phyloP scores from a whole-genome alignment of 805 yeast species.

The Sugiyamaella chiloensis region DNA sequence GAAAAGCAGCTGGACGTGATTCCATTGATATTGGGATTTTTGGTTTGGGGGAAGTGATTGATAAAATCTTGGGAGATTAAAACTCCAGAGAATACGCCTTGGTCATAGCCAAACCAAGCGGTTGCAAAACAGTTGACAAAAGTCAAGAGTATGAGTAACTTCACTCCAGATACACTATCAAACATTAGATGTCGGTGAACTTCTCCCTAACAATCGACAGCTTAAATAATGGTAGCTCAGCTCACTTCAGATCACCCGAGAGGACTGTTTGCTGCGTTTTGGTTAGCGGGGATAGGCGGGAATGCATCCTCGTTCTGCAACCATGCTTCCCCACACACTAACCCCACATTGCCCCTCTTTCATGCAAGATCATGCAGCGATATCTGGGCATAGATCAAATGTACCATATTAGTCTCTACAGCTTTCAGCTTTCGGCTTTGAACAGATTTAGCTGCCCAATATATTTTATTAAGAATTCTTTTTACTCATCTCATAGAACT shows the following conservation, averaged over 20 bases:
- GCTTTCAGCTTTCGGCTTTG: background rate
- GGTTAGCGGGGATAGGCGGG: no score
- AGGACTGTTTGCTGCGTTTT: no score
- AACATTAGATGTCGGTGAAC: background rate
- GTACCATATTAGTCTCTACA: background rate
- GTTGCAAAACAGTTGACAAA: constrained; percentile 4
- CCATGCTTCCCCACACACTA: no score
- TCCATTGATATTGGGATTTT: constrained; percentile 12
- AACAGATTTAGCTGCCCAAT: background rate
- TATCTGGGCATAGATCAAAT: no score
- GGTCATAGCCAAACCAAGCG: constrained; percentile 15
- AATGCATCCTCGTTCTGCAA: no score
- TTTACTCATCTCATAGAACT: constrained; percentile 7
- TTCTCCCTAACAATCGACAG: no score
- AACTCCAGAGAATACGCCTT: constrained; percentile 14
- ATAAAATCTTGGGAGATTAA: constrained; percentile 4
- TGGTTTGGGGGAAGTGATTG: constrained; percentile 10
- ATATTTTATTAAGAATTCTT: background rate
- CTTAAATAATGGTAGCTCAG: no score
- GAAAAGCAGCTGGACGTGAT: constrained; percentile 16
- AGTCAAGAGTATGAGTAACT: constrained; percentile 12
- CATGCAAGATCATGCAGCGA: no score
- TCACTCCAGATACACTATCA: background rate
- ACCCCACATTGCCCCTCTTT: no score
- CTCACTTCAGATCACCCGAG: no score